Conservation (phyloP, 108 stramenopile species). For the Ochromonas danica region DNA sequence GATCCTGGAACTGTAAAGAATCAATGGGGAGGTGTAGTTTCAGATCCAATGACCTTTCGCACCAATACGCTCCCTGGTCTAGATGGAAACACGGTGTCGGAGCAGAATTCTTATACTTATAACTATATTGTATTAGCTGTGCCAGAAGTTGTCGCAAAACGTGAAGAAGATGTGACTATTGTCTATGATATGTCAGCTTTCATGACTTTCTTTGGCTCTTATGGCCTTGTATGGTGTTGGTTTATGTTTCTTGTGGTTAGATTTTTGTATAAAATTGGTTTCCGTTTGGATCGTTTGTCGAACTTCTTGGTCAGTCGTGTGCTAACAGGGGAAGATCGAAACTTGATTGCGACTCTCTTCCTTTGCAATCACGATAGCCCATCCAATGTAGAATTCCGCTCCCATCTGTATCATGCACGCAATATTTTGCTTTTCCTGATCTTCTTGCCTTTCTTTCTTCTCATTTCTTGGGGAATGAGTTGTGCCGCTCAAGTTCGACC, state of each 20-base stretch:
- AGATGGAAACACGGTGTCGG: not conserved
- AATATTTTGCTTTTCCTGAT: slow-evolving; percentile 6
- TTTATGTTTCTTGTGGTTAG: not conserved
- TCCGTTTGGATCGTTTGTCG: slow-evolving; percentile 11
- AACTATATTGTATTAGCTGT: slow-evolving; percentile 29
- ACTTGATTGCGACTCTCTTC: slow-evolving; percentile 21
- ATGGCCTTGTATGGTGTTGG: slow-evolving; percentile 1
- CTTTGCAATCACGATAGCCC: not conserved
- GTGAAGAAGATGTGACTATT: slow-evolving; percentile 7
- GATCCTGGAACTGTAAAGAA: slow-evolving; percentile 19
- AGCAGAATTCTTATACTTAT: not conserved
- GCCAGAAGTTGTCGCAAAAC: not conserved
- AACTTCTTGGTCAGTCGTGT: not conserved
- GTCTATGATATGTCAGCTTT: slow-evolving; percentile 5
- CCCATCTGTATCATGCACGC: slow-evolving; percentile 13
- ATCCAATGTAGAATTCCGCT: slow-evolving; percentile 18
- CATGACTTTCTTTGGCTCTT: not conserved
- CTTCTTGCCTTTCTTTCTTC: not conserved
- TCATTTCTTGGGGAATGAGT: slow-evolving; percentile 11
- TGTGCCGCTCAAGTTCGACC: not conserved
- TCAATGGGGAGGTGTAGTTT: slow-evolving; percentile 12
- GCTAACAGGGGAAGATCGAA: slow-evolving; percentile 27
- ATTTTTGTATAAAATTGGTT: slow-evolving; percentile 12
- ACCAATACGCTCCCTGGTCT: slow-evolving; percentile 18
- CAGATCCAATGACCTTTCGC: not conserved